Evolutionary conservation across 768 basidiomycete genomes (phyloP), one percentile per base, ranked within the genome.

Genomic region (Rhodotorula kratochvilovae): DNA sequence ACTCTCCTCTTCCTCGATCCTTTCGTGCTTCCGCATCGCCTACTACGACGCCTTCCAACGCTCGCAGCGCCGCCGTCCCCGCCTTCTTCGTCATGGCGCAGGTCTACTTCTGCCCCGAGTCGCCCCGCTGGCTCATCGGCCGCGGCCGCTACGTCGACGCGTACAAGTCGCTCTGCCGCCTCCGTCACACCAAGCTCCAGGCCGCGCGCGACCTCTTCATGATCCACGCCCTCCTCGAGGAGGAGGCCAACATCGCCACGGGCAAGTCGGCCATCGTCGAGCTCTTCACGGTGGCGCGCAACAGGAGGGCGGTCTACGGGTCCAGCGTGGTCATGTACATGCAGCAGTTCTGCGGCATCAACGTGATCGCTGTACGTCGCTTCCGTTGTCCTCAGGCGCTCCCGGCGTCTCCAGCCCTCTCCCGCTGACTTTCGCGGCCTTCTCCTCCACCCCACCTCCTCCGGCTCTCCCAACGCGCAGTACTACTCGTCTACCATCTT

Each of bases 281-380:
- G 62, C 77, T 83, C 36, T 82, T 82, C 76, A 78, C 79, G 45
- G 79, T 81, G 55, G 81, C 81, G n/a, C 79, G 82, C 33, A 73
- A 73, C 65, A 84, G 89, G 58, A 84, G 89, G 53, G 89, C 88
- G 1, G 81, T 85, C 1, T 78, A 86, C 54, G 89, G 86, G 0
- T 85, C 85, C 29, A 84, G 70, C 6, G 42, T 50, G 27, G 87
- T 89, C 76, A 90, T 89, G 88, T 88, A 92, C 78, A 82, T 82
- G 80, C 71, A 68, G 67, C 67, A 70, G 53, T 74, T 71, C 67
- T 77, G 78, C 57, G 90, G 90, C 65, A 87, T 91, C 81, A 90
- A 90, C 54, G 70, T 29, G 2, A 53, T 53, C n/a, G 51, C n/a
- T 4, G 48, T 92, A 89, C 82, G 91, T 91, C 79, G 6, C 33